phyloP scores from a whole-genome alignment of 2,329 filamentous ascomycete genomes.

The Chaetomium sp. region DNA sequence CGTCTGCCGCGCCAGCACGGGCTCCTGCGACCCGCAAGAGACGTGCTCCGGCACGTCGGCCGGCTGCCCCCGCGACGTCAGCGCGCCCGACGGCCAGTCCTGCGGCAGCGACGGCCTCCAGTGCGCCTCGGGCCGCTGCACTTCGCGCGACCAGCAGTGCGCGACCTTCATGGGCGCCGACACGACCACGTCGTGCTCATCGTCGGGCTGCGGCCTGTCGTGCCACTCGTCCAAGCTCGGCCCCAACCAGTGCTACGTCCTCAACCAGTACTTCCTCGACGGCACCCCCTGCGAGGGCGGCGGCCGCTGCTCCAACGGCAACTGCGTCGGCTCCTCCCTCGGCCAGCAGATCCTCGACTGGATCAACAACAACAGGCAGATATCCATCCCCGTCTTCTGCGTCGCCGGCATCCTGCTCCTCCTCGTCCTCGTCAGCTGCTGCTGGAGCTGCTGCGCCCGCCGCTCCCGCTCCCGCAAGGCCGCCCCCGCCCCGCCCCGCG shows the following conservation, averaged over 20 bases:
- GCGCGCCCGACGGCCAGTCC: conserved; percentile 66
- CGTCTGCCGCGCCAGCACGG: conserved; percentile 78
- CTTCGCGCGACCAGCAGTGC: conserved; percentile 87
- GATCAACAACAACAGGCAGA: conserved; percentile 73
- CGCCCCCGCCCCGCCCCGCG: conserved; percentile 5
- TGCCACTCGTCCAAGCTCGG: conserved; percentile 74
- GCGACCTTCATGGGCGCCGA: conserved; percentile 73
- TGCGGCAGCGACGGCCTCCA: conserved; percentile 71
- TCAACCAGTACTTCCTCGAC: conserved; percentile 92
- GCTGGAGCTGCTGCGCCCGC: conserved; percentile 58
- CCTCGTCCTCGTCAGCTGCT: conserved; percentile 68
- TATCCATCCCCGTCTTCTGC: conserved; percentile 78
- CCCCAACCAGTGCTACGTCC: conserved; percentile 66
- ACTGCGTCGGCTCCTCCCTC: conserved; percentile 71
- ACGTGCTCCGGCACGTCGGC: conserved; percentile 73
- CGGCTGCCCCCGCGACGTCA: conserved; percentile 73
- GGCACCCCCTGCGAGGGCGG: conserved; percentile 82
- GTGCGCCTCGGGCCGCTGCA: conserved; percentile 94
- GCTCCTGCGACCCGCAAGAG: conserved; percentile 83
- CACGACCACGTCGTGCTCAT: conserved; percentile 76
- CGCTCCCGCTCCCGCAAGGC: conserved; percentile 32
- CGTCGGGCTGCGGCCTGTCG: conserved; percentile 70
- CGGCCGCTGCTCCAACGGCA: conserved; percentile 76
- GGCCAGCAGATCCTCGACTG: conserved; percentile 72
- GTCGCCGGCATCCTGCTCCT: conserved; percentile 74